Evolutionary conservation across 768 basidiomycete species (phyloP).

Genomic region (Tubosaeta brunneosetosa): DNA sequence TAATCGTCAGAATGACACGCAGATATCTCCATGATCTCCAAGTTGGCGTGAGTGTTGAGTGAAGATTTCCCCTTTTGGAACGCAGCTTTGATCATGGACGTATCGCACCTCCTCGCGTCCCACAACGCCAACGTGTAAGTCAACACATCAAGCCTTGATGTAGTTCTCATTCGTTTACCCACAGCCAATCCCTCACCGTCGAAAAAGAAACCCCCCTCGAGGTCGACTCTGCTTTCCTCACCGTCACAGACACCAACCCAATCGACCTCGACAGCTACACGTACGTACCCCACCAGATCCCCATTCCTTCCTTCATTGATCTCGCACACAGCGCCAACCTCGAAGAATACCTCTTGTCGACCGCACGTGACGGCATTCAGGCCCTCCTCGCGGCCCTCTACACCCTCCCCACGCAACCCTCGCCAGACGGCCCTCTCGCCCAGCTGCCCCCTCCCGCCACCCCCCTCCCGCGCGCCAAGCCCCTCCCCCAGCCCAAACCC

Average conservation of each 20-base stretch:
- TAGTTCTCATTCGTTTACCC: neutral
- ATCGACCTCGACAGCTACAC: slow-evolving; percentile 81
- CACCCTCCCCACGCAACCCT: slow-evolving; percentile 68
- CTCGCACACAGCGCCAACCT: slow-evolving; percentile 54
- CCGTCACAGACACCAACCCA: slow-evolving; percentile 83
- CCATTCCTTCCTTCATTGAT: too few species aligned
- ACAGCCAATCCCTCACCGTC: slow-evolving; percentile 63
- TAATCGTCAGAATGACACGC: too few species aligned
- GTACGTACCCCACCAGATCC: slow-evolving; percentile 39
- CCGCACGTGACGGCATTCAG: slow-evolving; percentile 81
- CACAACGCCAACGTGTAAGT: slow-evolving; percentile 70
- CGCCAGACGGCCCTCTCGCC: slow-evolving; percentile 78
- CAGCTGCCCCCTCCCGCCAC: slow-evolving; percentile 75
- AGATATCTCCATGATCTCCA: too few species aligned
- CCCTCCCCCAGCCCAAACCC: slow-evolving; percentile 87
- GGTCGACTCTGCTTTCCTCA: slow-evolving; percentile 77
- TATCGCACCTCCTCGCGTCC: slow-evolving; percentile 70
- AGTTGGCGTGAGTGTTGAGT: too few species aligned
- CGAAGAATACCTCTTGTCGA: slow-evolving; percentile 73
- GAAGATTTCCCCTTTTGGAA: neutral
- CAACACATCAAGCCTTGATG: neutral
- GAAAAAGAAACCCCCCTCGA: slow-evolving; percentile 78
- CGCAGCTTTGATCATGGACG: slow-evolving; percentile 54
- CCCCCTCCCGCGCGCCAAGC: slow-evolving; percentile 83
- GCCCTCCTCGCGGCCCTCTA: slow-evolving; percentile 76